These are phyloP conservation scores for Neurospora pannonica DNA, from an alignment of 495 filamentous ascomycete genomes.

Conservation along the genomic window DNA sequence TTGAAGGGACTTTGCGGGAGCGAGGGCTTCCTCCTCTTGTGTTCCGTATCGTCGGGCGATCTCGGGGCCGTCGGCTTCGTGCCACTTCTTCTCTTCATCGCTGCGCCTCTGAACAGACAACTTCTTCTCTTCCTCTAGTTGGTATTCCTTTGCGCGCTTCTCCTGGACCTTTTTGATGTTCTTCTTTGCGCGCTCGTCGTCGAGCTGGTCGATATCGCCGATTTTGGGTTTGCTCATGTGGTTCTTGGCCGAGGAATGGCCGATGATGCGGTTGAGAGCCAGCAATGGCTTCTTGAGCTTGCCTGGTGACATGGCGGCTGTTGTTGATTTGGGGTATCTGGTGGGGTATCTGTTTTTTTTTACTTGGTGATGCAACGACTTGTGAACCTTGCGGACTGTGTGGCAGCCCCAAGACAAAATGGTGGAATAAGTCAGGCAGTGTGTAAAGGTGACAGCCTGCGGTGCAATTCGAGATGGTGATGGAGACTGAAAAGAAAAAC, in stretches of 20 bases:
- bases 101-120: slow-evolving; percentile 34
- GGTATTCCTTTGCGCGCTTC: slow-evolving; percentile 40
- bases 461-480: background rate
- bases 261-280: slow-evolving; percentile 33
- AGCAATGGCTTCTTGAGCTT: slow-evolving; percentile 33
- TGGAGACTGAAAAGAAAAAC: background rate
- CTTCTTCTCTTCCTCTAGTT: slow-evolving; percentile 42
- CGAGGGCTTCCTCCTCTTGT: slow-evolving; percentile 23
- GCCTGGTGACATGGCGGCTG: slow-evolving; percentile 24
- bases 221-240: slow-evolving; percentile 36
- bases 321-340: background rate
- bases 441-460: background rate
- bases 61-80: slow-evolving; percentile 40
- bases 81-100: slow-evolving; percentile 34
- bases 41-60: slow-evolving; percentile 54
- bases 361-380: background rate
- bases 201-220: slow-evolving; percentile 37
- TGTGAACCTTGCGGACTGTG: background rate
- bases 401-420: background rate
- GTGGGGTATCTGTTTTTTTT: background rate
- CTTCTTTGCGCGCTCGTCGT: slow-evolving; percentile 40
- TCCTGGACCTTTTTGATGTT: slow-evolving; percentile 36
- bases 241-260: slow-evolving; percentile 34
- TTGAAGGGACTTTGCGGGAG: slow-evolving; percentile 16
- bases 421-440: background rate